phyloP scores from a whole-genome alignment of 2,329 filamentous ascomycete species.

The Drechslerella dactyloides region DNA sequence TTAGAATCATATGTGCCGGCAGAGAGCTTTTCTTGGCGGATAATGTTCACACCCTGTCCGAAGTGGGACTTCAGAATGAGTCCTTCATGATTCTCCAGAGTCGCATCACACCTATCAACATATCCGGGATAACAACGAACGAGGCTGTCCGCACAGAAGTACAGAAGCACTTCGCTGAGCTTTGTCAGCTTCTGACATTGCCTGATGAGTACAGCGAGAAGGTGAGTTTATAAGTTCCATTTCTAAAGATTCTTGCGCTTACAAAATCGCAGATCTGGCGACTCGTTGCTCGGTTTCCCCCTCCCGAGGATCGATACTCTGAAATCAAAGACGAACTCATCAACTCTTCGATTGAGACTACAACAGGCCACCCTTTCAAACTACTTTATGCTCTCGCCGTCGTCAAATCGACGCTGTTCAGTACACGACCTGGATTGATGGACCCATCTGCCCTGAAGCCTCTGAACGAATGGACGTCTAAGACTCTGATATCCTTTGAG shows the following conservation, averaged over 20 bases:
- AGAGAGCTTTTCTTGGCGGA: constrained; percentile 53
- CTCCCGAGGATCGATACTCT: constrained; percentile 34
- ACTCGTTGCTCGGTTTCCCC: constrained; percentile 35
- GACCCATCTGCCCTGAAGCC: constrained; percentile 21
- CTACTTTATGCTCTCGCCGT: constrained; percentile 36
- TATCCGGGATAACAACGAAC: constrained; percentile 35
- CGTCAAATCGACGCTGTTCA: constrained; percentile 18
- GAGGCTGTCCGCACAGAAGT: constrained; percentile 75
- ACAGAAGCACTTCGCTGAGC: constrained; percentile 77
- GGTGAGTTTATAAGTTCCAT: constrained; percentile 4
- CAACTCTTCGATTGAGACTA: constrained; percentile 18
- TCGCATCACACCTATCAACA: constrained; percentile 31
- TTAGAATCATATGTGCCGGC: constrained; percentile 52
- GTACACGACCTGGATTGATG: constrained; percentile 11
- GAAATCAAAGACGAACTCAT: constrained; percentile 41
- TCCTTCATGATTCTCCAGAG: constrained; percentile 49
- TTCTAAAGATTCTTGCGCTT: neutral
- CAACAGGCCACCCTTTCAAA: constrained; percentile 40
- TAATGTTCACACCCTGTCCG: constrained; percentile 50
- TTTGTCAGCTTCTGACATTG: constrained; percentile 81
- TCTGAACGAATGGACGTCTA: constrained; percentile 35
- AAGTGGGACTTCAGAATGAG: constrained; percentile 51
- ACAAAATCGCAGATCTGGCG: constrained; percentile 33
- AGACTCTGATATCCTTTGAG: constrained; percentile 37
- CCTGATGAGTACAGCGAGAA: constrained; percentile 60